Evolutionary conservation across 2,329 filamentous ascomycete genomes (phyloP), one percentile per base, ranked within the genome.

Genomic region (Fusarium sp.): DNA sequence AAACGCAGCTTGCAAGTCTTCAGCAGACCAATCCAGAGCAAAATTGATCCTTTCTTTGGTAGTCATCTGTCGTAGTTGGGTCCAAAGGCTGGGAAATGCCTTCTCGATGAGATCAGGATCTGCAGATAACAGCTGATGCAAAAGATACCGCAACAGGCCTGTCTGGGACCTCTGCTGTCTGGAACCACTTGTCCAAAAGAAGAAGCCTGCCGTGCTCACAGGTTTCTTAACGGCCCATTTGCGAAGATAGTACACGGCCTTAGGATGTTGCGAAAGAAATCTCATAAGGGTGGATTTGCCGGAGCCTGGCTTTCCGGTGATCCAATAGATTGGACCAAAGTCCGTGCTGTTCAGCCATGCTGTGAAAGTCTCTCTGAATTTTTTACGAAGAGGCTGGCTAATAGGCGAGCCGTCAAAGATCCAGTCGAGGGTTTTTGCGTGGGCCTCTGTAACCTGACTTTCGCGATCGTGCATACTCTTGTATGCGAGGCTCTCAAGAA

Each of bases 211-310:
- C 0, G 75, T 78, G 3, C 33, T 44, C 73, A 75, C 4, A 78
- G 68, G 0, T 73, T 73, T 51, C 40, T 58, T 0, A 0, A 32
- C 67, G 0, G 77, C 70, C 79, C 79, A 81, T 2, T 33, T 17
- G 1, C 55, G 63, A 9, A 76, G 63, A 7, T 60, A 48, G 11
- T 66, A 6, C 33, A 68, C 22, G 0, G 68, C 67, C 3, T 26
- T 35, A 1, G 47, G 40, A 20, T 78, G 75, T 5, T 74, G 68
- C 1, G 71, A 75, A 14, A 81, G 71, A 35, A 78, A 78, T 20
- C 80, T 78, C 73, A 83, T 82, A 3, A 84, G 73, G 0, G 81
- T 83, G 0, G 81, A 83, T 61, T 84, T 84, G 1, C 83, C 83
- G 0, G 80, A 80, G 0, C 83, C 83, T 5, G 82, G 57, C 6